Conservation (phyloP, 1,284 basidiomycete species). For the Sphagnurus paluster region DNA sequence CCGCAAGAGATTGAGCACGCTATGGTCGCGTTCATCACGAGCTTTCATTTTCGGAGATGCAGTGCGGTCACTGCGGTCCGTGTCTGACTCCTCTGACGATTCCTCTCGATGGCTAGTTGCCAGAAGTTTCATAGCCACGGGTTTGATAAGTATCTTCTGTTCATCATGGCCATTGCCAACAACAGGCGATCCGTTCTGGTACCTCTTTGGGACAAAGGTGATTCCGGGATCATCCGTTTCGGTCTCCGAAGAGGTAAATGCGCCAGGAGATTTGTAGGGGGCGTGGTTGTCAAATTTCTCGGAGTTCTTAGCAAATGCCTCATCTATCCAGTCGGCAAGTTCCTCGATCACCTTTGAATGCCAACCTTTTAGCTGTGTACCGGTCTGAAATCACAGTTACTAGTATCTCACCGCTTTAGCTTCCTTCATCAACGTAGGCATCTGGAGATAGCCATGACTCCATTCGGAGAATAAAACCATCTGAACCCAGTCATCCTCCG, state of each 20-base stretch:
- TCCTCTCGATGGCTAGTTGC: constrained; percentile 1
- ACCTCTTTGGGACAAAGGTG: constrained; percentile 67
- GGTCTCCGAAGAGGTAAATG: constrained; percentile 41
- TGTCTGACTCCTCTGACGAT: constrained; percentile 13
- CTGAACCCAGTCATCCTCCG: constrained; percentile 93
- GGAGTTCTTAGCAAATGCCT: constrained; percentile 53
- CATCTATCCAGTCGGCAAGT: constrained; percentile 91
- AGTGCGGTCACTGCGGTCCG: constrained; percentile 8
- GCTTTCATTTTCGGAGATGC: constrained; percentile 5
- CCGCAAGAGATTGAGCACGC: constrained; percentile 12
- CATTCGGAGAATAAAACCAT: constrained; percentile 89
- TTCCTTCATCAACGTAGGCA: constrained; percentile 86
- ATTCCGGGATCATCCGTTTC: constrained; percentile 69
- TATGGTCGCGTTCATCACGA: constrained; percentile 10
- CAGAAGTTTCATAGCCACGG: constrained; percentile 2
- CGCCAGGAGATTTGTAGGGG: background rate
- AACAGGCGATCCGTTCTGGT: constrained; percentile 22
- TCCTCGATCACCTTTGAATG: constrained; percentile 67
- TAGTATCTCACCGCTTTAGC: constrained; percentile 68
- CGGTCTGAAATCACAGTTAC: background rate
- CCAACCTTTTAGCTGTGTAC: background rate
- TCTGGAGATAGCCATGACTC: constrained; percentile 95
- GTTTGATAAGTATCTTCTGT: constrained; percentile 4
- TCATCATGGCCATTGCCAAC: background rate
- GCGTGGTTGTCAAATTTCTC: constrained; percentile 3